Evolutionary conservation across 73 alveolate species (phyloP).

Genomic region (Paraurostyla sp.): DNA sequence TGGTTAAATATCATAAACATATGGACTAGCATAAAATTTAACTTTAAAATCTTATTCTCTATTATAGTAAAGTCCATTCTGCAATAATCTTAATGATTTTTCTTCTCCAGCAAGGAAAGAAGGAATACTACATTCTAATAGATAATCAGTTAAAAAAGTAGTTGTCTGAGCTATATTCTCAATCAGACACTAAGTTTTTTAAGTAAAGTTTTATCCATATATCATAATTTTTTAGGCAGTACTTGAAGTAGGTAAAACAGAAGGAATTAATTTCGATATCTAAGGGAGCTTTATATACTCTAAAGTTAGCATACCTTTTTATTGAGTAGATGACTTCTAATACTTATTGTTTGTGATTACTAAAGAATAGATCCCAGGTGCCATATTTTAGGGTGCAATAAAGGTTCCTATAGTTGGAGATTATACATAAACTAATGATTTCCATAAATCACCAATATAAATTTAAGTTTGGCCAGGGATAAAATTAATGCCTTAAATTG

Average conservation of each 20-base stretch:
- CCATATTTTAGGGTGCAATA: background rate
- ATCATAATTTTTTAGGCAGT: conserved; percentile 16
- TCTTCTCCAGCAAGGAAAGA: conserved; percentile 31
- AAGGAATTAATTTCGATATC: background rate
- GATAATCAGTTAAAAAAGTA: background rate
- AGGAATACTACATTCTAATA: conserved; percentile 45
- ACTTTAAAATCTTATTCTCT: conserved; percentile 19
- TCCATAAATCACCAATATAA: background rate
- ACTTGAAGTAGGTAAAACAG: background rate
- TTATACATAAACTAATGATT: background rate
- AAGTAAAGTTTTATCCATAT: conserved; percentile 33
- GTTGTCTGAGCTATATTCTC: background rate
- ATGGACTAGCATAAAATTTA: conserved; percentile 22
- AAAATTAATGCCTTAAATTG: conserved; percentile 4
- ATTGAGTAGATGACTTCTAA: background rate
- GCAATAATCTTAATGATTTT: background rate
- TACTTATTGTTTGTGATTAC: background rate
- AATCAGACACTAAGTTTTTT: background rate
- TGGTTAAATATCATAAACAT: conserved; percentile 31
- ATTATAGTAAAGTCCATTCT: conserved; percentile 1
- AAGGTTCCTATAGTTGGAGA: background rate
- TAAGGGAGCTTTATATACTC: conserved; percentile 44
- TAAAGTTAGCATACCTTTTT: background rate
- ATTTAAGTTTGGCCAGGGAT: background rate
- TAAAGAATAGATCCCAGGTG: background rate